A percentile compares a stretch with the other conserved stretches of the same genome.
These are phyloP conservation scores for Neurospora hispaniola DNA, from an alignment of 495 filamentous ascomycete species.

Conservation along the genomic window DNA sequence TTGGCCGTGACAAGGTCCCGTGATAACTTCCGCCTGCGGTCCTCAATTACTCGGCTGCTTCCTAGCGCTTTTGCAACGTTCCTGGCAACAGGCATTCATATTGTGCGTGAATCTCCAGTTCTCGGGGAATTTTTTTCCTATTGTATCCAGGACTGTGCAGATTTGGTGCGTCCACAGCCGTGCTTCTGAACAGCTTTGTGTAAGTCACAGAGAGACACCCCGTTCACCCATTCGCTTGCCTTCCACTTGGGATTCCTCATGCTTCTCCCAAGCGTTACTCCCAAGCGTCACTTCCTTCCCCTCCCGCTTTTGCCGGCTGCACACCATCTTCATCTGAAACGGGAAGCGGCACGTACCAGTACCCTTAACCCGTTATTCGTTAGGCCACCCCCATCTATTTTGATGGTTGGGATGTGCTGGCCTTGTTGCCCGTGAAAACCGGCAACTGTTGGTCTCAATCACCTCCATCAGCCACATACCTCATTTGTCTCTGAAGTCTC, in stretches of 20 bases:
- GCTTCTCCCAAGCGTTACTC: constrained; percentile 6
- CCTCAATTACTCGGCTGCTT: constrained; percentile 28
- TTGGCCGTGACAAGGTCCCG: constrained; percentile 38
- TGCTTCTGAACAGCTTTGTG: neutral
- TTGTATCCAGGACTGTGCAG: neutral
- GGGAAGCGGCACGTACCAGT: neutral
- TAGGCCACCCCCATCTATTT: neutral
- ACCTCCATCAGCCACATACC: neutral
- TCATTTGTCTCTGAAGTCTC: neutral
- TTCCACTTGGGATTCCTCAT: constrained; percentile 10
- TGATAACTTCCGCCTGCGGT: constrained; percentile 41
- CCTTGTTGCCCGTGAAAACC: neutral
- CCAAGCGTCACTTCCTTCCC: constrained; percentile 16
- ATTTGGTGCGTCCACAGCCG: neutral
- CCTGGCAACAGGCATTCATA: neutral
- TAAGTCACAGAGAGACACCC: neutral
- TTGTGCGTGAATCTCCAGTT: neutral
- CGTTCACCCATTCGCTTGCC: constrained; percentile 11
- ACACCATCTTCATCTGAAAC: constrained; percentile 11
- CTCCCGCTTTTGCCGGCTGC: constrained; percentile 13
- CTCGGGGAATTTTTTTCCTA: neutral
- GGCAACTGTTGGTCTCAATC: neutral
- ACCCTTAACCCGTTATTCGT: neutral
- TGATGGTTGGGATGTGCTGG: neutral
- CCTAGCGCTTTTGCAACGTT: constrained; percentile 28